Evolutionary conservation across 1,284 basidiomycete species (phyloP).

Genomic region (Ceratobasidium sp.): DNA sequence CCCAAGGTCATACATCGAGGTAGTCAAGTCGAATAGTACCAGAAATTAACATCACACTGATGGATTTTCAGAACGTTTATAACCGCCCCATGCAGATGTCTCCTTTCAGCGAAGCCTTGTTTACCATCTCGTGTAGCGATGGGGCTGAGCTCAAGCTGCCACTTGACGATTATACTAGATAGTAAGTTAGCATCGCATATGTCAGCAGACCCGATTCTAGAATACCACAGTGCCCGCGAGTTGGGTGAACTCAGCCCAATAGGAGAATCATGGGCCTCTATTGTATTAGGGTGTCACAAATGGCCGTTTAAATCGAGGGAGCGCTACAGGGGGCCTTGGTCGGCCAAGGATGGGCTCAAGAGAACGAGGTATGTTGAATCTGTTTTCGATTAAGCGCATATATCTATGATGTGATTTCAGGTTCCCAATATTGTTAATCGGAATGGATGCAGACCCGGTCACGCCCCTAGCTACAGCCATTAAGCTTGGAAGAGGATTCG

Average conservation of each 20-base stretch:
- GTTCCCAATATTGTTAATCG: not conserved
- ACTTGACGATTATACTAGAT: not conserved
- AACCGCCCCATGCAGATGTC: not conserved
- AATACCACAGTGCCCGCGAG: constrained; percentile 19
- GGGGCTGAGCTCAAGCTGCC: constrained; percentile 30
- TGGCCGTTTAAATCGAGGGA: constrained; percentile 38
- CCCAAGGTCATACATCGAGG: constrained; percentile 2
- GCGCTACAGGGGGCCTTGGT: constrained; percentile 41
- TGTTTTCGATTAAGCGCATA: not conserved
- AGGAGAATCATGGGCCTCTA: constrained; percentile 38
- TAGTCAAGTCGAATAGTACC: not conserved
- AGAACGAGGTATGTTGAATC: constrained; percentile 37
- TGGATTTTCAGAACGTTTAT: constrained; percentile 1
- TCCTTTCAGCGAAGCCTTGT: not conserved
- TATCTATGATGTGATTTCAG: not conserved
- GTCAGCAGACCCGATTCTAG: not conserved
- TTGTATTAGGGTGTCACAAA: constrained; percentile 27
- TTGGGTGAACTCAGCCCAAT: constrained; percentile 33
- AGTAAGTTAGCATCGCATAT: not conserved
- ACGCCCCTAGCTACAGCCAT: not conserved
- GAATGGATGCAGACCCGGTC: constrained; percentile 3
- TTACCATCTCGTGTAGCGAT: constrained; percentile 42
- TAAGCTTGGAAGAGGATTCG: constrained; percentile 1
- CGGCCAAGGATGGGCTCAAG: constrained; percentile 36
- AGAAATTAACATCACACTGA: not conserved